These are phyloP conservation scores for Phytophthora pisi DNA, from an alignment of 352 stramenopile species.

Conservation along the genomic window DNA sequence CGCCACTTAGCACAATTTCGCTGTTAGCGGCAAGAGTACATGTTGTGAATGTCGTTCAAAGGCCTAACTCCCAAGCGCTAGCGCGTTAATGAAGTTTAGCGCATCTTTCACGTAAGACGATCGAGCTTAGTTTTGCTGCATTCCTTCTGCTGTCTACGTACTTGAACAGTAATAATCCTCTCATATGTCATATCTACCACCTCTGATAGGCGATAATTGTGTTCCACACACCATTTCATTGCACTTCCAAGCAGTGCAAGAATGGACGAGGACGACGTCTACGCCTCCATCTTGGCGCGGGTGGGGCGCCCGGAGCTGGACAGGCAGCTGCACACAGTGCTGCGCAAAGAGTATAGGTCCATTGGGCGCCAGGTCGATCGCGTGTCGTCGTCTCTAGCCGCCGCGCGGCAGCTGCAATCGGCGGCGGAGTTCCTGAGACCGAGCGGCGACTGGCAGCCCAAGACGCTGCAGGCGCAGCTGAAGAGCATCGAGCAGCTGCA, in stretches of 20 bases:
- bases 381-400: constrained; percentile 18
- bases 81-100: no score
- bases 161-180: no score
- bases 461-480: constrained; percentile 16
- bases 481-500: constrained; percentile 24
- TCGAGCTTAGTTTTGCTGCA: no score
- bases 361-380: constrained; percentile 13
- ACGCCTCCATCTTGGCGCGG: constrained; percentile 41
- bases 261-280: constrained; percentile 30
- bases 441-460: constrained; percentile 21
- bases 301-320: constrained; percentile 31
- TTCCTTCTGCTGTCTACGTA: no score
- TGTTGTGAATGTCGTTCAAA: no score
- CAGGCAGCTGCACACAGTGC: constrained; percentile 23
- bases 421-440: constrained; percentile 31
- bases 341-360: constrained; percentile 18
- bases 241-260: neutral
- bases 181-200: no score
- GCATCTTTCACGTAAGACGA: no score
- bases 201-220: neutral
- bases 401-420: constrained; percentile 33
- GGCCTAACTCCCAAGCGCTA: no score
- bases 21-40: no score
- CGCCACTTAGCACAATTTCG: no score
- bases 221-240: neutral